Conservation (phyloP, 2,329 filamentous ascomycete species). For the Triangularia verruculosa region DNA sequence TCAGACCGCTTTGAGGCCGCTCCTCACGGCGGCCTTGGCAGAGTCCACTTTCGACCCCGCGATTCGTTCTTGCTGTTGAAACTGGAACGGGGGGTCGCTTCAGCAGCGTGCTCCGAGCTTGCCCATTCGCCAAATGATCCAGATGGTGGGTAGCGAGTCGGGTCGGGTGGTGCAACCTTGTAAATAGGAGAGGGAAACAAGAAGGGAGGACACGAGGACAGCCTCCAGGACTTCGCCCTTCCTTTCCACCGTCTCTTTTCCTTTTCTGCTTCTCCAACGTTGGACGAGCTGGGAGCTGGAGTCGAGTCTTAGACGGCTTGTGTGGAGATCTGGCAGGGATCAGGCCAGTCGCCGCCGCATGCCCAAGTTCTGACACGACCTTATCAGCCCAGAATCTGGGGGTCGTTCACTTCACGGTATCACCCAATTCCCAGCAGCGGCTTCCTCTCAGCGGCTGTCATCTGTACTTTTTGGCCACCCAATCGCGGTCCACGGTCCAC, state of each 20-base stretch:
- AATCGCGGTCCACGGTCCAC: slow-evolving; percentile 27
- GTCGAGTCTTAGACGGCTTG: not conserved
- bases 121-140: slow-evolving; percentile 17
- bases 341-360: slow-evolving; percentile 1
- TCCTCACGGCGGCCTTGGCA: slow-evolving; percentile 18
- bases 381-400: slow-evolving; percentile 7
- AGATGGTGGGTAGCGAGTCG: slow-evolving; percentile 1
- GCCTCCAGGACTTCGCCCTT: too few relatives aligned
- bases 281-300: not conserved
- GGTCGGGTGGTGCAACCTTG: slow-evolving; percentile 17
- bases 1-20: slow-evolving; percentile 12
- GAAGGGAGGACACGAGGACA: not conserved
- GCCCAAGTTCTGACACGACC: slow-evolving; percentile 9
- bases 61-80: slow-evolving; percentile 16
- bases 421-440: slow-evolving; percentile 2
- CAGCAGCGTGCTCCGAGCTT: not conserved
- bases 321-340: slow-evolving; percentile 10
- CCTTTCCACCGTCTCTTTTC: not conserved
- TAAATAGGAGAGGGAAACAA: not conserved
- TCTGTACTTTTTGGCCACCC: slow-evolving; percentile 13
- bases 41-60: slow-evolving; percentile 19
- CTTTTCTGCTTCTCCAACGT: not conserved
- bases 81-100: slow-evolving; percentile 10
- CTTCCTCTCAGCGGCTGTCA: slow-evolving; percentile 9
- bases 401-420: not conserved